Evolutionary conservation across 2,329 filamentous ascomycete species (phyloP), one percentile per base, ranked within the genome.

Genomic region (Microthyrium microscopicum): DNA sequence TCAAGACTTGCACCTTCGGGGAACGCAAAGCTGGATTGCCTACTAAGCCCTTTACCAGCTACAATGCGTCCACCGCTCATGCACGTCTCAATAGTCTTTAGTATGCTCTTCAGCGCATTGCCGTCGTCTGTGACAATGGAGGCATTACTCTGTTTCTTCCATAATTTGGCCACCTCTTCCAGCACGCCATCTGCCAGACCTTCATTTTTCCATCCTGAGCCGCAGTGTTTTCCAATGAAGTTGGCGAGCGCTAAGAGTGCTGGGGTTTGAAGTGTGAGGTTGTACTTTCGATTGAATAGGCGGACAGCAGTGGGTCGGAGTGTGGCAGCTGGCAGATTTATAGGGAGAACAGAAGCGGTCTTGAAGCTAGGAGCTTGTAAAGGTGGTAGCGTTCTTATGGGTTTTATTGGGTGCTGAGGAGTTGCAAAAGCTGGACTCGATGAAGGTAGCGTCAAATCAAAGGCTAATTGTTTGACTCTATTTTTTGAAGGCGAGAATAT

Each of bases 251-350:
- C 72, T 52, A 87, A 76, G 4, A 98, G 62, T 0, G 89, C 83
- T 1, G 84, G 73, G 0, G 87, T 89, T 5, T 81, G 85, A 34
- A 98, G 70, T 0, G 85, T 95, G 36, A 98, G 64, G 45, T 87
- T 91, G 57, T 98, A 83, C 50, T 95, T 98, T 56, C 94, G 94
- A 2, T 89, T 98, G 44, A 98, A 92, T 0, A 82, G 91, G 29
- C 89, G 74, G 50, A 98, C 95, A 6, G 89, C 91, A 15, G 95
- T 66, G 3, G 89, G 87, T 40, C 91, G 70, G 26, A 98, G 61
- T 0, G 81, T 91, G 7, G 83, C 73, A 1, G 85, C 80, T 3
- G 87, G 85, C 4, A 98, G 73, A 22, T 92, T 66, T 37, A 98
- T 89, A 4, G 89, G 84, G 2, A 98, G 65, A 30, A 95, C 79